A percentile compares a stretch with the other conserved stretches of the same genome.
Conservation (phyloP, 352 stramenopile species). For the Phytophthora sansomeana region DNA sequence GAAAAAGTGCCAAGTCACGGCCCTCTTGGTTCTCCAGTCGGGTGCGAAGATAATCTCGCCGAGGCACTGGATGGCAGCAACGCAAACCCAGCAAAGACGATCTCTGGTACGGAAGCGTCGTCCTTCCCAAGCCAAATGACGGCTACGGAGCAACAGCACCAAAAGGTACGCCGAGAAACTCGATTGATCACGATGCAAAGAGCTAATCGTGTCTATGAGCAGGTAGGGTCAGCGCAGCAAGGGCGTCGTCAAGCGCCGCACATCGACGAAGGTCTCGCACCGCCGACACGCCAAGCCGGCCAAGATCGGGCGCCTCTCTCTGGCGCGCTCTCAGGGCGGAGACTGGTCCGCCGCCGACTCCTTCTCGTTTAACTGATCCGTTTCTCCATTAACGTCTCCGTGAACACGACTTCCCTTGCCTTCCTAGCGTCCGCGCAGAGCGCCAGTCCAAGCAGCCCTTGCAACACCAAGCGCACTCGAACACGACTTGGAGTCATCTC, state of each 20-base stretch:
- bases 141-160: conserved; percentile 9
- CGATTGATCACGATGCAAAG: background rate
- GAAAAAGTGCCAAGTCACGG: conserved; percentile 15
- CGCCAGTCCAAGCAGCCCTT: conserved; percentile 2
- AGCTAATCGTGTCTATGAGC: conserved; percentile 14
- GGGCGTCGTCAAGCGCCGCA: conserved; percentile 23
- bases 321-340: conserved; percentile 29
- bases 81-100: background rate
- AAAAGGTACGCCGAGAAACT: conserved; percentile 31
- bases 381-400: conserved; percentile 7
- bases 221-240: conserved; percentile 23
- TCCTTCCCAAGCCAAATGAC: conserved; percentile 5
- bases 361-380: conserved; percentile 53
- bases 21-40: conserved; percentile 25
- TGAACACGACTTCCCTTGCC: conserved; percentile 18
- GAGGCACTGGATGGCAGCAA: background rate
- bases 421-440: background rate
- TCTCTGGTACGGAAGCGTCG: background rate
- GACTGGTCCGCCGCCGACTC: conserved; percentile 50
- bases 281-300: conserved; percentile 22
- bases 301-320: conserved; percentile 23
- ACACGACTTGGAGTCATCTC: conserved; percentile 6
- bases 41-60: conserved; percentile 30
- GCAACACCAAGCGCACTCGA: conserved; percentile 23
- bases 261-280: conserved; percentile 23